phyloP scores from a whole-genome alignment of 2,329 filamentous ascomycete species.

The Epichloe gansuensis region DNA sequence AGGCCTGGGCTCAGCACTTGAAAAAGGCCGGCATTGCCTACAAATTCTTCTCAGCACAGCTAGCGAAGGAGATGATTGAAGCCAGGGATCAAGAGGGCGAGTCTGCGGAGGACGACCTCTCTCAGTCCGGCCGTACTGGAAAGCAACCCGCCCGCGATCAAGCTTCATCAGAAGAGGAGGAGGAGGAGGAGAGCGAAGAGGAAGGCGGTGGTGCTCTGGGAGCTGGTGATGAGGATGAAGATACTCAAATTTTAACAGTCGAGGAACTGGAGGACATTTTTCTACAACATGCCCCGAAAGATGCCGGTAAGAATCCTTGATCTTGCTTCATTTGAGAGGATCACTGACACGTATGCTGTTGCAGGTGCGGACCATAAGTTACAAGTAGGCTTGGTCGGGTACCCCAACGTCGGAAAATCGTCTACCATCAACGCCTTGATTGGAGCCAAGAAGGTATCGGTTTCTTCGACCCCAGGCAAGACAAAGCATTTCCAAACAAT shows the following conservation, averaged over 20 bases:
- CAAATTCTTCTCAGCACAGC: conserved; percentile 87
- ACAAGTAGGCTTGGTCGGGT: conserved; percentile 86
- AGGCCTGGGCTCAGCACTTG: conserved; percentile 78
- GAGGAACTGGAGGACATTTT: conserved; percentile 88
- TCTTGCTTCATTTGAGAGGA: background rate
- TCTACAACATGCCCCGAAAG: conserved; percentile 51
- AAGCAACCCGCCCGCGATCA: conserved; percentile 13
- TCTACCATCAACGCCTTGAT: conserved; percentile 99
- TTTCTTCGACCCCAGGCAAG: conserved; percentile 93
- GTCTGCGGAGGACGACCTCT: conserved; percentile 24
- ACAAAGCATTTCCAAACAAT: conserved; percentile 99
- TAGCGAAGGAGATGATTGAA: conserved; percentile 85
- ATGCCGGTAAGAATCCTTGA: conserved; percentile 30
- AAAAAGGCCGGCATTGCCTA: conserved; percentile 70
- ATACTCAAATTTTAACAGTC: conserved; percentile 75
- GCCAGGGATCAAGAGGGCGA: conserved; percentile 44
- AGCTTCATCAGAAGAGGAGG: conserved; percentile 11
- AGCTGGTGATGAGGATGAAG: conserved; percentile 30
- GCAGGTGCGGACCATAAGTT: conserved; percentile 50
- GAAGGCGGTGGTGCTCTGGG: conserved; percentile 19
- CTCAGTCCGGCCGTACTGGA: conserved; percentile 13
- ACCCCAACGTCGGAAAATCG: conserved; percentile 98
- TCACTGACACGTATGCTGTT: conserved; percentile 7
- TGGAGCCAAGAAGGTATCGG: conserved; percentile 94
- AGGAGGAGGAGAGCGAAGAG: conserved; percentile 25